Conservation (phyloP, 768 basidiomycete species). For the Amyloporia xantha region DNA sequence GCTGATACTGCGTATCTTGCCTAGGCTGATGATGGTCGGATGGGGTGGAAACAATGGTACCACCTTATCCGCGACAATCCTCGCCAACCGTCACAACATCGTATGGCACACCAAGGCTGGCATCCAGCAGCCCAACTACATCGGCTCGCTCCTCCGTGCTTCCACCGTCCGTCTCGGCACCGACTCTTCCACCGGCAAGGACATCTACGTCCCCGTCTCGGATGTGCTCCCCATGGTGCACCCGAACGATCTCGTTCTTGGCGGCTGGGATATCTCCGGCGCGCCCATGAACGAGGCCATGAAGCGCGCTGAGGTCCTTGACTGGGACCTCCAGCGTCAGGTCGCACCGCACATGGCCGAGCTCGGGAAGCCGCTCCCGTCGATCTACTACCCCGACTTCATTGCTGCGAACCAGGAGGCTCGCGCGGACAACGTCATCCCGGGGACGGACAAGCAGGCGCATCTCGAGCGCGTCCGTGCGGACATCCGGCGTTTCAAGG, state of each 20-base stretch:
- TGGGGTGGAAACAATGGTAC: constrained; percentile 97
- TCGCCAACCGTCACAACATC: constrained; percentile 94
- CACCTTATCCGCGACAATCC: constrained; percentile 88
- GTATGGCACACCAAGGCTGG: constrained; percentile 92
- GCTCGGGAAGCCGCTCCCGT: constrained; percentile 80
- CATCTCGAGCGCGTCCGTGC: constrained; percentile 89
- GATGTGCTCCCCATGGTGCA: constrained; percentile 97
- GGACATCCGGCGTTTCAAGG: constrained; percentile 95
- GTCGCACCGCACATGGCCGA: constrained; percentile 79
- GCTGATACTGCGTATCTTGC: constrained; percentile 10
- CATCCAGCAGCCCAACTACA: constrained; percentile 92
- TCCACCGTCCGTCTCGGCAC: constrained; percentile 90
- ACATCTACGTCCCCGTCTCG: constrained; percentile 86
- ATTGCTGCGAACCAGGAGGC: constrained; percentile 97
- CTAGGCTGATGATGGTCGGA: constrained; percentile 93
- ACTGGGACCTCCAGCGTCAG: constrained; percentile 96
- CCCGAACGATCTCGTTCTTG: constrained; percentile 94
- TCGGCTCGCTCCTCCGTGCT: constrained; percentile 92
- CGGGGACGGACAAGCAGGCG: constrained; percentile 78
- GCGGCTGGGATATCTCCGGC: constrained; percentile 97
- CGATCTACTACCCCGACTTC: constrained; percentile 96
- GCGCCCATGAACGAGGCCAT: constrained; percentile 84
- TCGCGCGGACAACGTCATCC: constrained; percentile 89
- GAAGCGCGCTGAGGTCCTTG: constrained; percentile 87
- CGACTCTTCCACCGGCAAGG: constrained; percentile 75